phyloP scores from a whole-genome alignment of 2,329 filamentous ascomycete genomes.

The Pleurostoma richardsiae region DNA sequence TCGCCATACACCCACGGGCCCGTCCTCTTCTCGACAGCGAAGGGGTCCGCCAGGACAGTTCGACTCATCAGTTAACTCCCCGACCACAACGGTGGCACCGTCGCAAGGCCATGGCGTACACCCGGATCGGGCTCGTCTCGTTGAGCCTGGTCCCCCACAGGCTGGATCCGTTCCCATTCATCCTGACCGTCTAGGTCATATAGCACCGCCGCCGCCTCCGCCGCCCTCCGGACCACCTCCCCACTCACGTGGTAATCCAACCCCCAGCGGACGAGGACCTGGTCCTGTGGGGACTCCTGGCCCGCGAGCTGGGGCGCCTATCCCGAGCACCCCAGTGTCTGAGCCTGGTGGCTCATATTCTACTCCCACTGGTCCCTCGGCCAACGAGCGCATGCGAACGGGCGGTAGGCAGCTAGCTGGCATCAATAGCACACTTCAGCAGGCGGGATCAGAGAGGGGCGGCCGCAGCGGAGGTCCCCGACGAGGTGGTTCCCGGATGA shows the following conservation, averaged over 20 bases:
- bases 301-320: background rate
- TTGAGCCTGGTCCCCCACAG: conserved; percentile 14
- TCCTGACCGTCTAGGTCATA: conserved; percentile 45
- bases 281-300: conserved; percentile 3
- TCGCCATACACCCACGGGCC: conserved; percentile 47
- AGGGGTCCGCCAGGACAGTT: conserved; percentile 29
- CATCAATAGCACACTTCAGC: conserved; percentile 54
- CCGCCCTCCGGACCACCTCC: conserved; percentile 15
- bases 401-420: conserved; percentile 49
- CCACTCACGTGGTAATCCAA: background rate
- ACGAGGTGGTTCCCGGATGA: conserved; percentile 31
- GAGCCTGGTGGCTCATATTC: conserved; percentile 11
- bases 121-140: conserved; percentile 36
- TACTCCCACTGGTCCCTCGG: conserved; percentile 23
- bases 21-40: conserved; percentile 42
- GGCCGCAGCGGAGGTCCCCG: conserved; percentile 28
- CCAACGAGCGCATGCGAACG: conserved; percentile 27
- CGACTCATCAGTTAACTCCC: conserved; percentile 20
- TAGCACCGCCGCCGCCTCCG: conserved; percentile 28
- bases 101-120: conserved; percentile 21
- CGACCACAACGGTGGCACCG: conserved; percentile 9
- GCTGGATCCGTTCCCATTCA: conserved; percentile 32
- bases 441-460: conserved; percentile 34
- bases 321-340: conserved; percentile 20
- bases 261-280: conserved; percentile 18